Conservation (phyloP, 1,139 yeast species). For the Suhomyces anneliseae region DNA sequence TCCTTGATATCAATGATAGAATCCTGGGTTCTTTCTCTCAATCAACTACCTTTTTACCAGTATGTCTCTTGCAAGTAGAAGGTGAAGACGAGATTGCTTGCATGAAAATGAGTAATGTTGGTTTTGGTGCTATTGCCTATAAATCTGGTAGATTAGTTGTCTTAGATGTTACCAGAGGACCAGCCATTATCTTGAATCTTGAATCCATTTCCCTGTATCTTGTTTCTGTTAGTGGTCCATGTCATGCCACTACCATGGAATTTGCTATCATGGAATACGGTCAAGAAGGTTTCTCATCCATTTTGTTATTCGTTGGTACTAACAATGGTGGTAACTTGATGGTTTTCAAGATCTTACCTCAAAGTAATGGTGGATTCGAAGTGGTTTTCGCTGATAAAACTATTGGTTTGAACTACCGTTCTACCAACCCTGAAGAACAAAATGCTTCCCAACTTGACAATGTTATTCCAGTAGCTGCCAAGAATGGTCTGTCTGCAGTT, state of each 20-base stretch:
- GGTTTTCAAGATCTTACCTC: constrained; percentile 68
- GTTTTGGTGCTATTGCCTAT: constrained; percentile 84
- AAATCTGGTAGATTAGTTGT: constrained; percentile 72
- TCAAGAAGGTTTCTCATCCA: constrained; percentile 67
- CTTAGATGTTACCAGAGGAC: constrained; percentile 78
- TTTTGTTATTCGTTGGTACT: constrained; percentile 77
- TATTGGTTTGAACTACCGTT: constrained; percentile 39
- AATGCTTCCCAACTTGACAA: constrained; percentile 52
- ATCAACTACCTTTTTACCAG: constrained; percentile 61
- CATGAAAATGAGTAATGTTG: constrained; percentile 68
- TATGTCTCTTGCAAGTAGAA: constrained; percentile 45
- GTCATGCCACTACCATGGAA: constrained; percentile 61
- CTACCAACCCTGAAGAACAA: constrained; percentile 32
- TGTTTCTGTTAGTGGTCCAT: constrained; percentile 35
- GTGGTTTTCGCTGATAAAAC: constrained; percentile 57
- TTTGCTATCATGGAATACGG: constrained; percentile 71
- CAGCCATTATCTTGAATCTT: constrained; percentile 64
- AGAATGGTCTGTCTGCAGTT: constrained; percentile 59
- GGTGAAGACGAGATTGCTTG: constrained; percentile 55
- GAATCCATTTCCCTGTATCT: constrained; percentile 44
- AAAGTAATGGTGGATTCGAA: constrained; percentile 64
- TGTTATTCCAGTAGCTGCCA: constrained; percentile 59
- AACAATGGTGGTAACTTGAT: constrained; percentile 69
- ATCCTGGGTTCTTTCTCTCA: constrained; percentile 34
- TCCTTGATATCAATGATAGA: constrained; percentile 33